These are phyloP conservation scores for Pyricularia pennisetigena DNA, from an alignment of 2,329 filamentous ascomycete species.

Conservation along the genomic window DNA sequence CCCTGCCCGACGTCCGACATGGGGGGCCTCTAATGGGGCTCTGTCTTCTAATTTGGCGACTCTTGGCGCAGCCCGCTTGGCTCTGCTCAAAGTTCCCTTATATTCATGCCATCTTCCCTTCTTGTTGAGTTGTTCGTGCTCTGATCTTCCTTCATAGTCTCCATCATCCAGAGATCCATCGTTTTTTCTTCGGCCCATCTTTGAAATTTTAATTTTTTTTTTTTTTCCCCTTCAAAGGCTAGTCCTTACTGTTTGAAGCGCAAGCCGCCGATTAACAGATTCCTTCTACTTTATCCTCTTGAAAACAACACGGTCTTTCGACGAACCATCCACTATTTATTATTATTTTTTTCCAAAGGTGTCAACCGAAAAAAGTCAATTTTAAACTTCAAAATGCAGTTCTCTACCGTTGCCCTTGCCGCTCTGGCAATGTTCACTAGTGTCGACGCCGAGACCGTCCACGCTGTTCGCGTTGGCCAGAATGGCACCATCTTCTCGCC, in stretches of 20 bases:
- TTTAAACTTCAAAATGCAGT: slow-evolving; percentile 36
- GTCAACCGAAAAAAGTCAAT: slow-evolving; percentile 8
- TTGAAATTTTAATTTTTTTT: slow-evolving; percentile 9
- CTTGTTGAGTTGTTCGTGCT: slow-evolving; percentile 16
- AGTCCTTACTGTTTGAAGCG: slow-evolving; percentile 35
- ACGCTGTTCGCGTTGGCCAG: slow-evolving; percentile 34
- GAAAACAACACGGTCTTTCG: neutral
- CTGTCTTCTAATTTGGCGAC: slow-evolving; percentile 20
- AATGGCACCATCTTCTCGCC: slow-evolving; percentile 54
- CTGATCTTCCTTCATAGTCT: slow-evolving; percentile 14
- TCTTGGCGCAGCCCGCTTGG: slow-evolving; percentile 20
- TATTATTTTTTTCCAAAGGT: neutral
- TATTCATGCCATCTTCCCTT: slow-evolving; percentile 22
- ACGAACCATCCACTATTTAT: neutral
- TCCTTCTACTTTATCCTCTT: slow-evolving; percentile 8
- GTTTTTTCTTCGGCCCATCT: slow-evolving; percentile 19
- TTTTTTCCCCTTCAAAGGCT: slow-evolving; percentile 24
- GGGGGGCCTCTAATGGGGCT: neutral
- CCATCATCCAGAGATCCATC: slow-evolving; percentile 12
- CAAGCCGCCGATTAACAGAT: slow-evolving; percentile 28
- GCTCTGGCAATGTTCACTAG: slow-evolving; percentile 23
- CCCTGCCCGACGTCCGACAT: slow-evolving; percentile 4
- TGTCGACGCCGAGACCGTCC: slow-evolving; percentile 35
- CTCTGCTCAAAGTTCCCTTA: slow-evolving; percentile 23
- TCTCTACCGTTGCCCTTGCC: slow-evolving; percentile 34